Base-by-base conservation (phyloP, 1,284 basidiomycete genomes). In the Boletus smithii region DNA sequence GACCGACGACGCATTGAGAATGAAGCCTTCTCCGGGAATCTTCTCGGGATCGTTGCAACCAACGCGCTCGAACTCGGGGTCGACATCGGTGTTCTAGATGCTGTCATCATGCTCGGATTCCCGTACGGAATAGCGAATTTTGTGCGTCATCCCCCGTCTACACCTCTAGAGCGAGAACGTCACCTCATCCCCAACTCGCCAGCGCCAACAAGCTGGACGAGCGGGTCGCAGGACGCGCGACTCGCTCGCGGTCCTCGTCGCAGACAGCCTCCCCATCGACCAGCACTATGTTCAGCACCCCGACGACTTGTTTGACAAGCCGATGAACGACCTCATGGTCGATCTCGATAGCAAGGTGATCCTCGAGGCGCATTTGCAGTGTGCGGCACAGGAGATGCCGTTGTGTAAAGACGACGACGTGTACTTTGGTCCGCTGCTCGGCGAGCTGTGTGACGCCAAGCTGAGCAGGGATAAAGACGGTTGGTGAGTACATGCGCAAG, bases 61-160 rank as follows among this genome's bases (percentile, higher is more conserved):
- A 93, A 91, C 51, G 93, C 92, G 0, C 75, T 95, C 11, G 93
- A 95, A 65, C 79, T 95, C 1, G 92, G 93, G 29, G 88, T 95
- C 24, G 92, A 95, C 60, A 95, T 95, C 35, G 93, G 91, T 13
- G 80, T 79, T 17, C 69, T 95, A 26, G 93, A 95, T 62, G 90
- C 88, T 1, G 92, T 95, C 27, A 80, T 95, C 50, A 89, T 93
- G 80, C 78, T 94, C 17, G 91, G 91, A 1, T 93, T 95, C 61
- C 92, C 92, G 0, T 77, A 82, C 46, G 83, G 77, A 48, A 70
- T 92, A 40, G 84, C 88, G 1, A 90, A 85, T 58, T 83, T 90
- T 52, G 88, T 90, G 48, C 59, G 80, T 26, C 44, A 44, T 45
- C 49, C 49, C 13, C n/a, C n/a, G n/a, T n/a, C n/a, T n/a, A n/a